Conservation (phyloP, 768 basidiomycete species). For the Pulveroboletus ravenelii region DNA sequence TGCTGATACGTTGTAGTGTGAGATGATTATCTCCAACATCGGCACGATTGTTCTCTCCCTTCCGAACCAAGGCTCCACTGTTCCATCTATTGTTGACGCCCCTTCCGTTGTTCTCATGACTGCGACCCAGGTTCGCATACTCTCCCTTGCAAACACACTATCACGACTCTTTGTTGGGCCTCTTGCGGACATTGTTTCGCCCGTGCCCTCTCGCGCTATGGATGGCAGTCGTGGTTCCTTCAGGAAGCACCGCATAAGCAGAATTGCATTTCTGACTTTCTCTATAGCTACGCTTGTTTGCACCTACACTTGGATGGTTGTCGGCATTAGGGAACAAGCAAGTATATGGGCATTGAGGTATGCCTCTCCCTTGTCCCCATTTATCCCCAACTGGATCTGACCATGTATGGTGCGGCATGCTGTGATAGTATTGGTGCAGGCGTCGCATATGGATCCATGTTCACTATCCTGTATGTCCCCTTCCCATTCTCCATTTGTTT, state of each 20-base stretch:
- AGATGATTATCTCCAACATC: conserved; percentile 82
- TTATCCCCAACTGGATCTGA: background rate
- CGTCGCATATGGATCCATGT: conserved; percentile 62
- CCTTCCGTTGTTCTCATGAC: conserved; percentile 36
- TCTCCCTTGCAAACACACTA: conserved; percentile 68
- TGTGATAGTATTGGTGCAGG: conserved; percentile 56
- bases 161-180: conserved; percentile 66
- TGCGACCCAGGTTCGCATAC: conserved; percentile 61
- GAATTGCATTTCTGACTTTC: conserved; percentile 54
- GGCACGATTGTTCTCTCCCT: conserved; percentile 71
- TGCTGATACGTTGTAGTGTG: conserved; percentile 41
- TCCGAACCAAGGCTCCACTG: conserved; percentile 28
- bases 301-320: conserved; percentile 53
- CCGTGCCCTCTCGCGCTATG: conserved; percentile 42
- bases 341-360: conserved; percentile 72
- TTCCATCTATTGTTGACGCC: conserved; percentile 5
- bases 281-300: conserved; percentile 45
- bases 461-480: conserved; percentile 61
- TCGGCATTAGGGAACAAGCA: conserved; percentile 43
- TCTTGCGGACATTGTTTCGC: conserved; percentile 69
- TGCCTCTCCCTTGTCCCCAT: conserved; percentile 3
- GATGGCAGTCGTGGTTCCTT: conserved; percentile 25
- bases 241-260: conserved; percentile 54
- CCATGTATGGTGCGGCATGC: background rate
- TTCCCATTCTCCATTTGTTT: background rate